phyloP scores from a whole-genome alignment of 1,284 basidiomycete genomes.

The Sanguinoderma infundibulare region DNA sequence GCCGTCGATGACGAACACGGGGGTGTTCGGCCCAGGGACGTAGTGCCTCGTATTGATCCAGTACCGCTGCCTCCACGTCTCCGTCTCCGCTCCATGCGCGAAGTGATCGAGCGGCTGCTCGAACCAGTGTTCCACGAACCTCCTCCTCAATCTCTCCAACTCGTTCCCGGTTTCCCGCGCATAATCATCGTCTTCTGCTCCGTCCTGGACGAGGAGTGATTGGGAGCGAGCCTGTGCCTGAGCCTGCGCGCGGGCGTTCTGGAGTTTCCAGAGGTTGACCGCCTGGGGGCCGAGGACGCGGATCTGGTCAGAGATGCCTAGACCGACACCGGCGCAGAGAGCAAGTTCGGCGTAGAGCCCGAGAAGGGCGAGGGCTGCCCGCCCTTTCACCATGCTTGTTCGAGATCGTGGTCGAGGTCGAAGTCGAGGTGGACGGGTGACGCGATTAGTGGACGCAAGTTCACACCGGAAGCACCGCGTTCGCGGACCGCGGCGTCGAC shows the following conservation, averaged over 20 bases:
- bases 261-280: slow-evolving; percentile 48
- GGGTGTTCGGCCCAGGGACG: slow-evolving; percentile 67
- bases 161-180: neutral
- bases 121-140: slow-evolving; percentile 72
- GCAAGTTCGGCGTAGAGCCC: slow-evolving; percentile 4
- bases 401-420: slow-evolving; percentile 1
- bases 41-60: slow-evolving; percentile 92
- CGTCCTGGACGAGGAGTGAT: slow-evolving; percentile 14
- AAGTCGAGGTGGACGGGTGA: neutral
- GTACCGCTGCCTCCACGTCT: slow-evolving; percentile 77
- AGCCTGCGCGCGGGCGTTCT: slow-evolving; percentile 11
- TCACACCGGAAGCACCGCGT: no score
- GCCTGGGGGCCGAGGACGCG: slow-evolving; percentile 40
- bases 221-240: neutral
- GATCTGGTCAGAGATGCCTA: slow-evolving; percentile 18
- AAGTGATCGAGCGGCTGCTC: slow-evolving; percentile 88
- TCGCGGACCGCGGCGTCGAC: neutral
- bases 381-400: slow-evolving; percentile 10
- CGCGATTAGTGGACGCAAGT: neutral
- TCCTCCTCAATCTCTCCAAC: slow-evolving; percentile 25
- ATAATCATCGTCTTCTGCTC: neutral
- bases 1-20: slow-evolving; percentile 83
- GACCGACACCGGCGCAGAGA: slow-evolving; percentile 11
- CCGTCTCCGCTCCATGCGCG: slow-evolving; percentile 41
- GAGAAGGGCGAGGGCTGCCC: slow-evolving; percentile 8